These are phyloP conservation scores for Salisapilia sapeloensis DNA, from an alignment of 352 stramenopile species.

Conservation along the genomic window DNA sequence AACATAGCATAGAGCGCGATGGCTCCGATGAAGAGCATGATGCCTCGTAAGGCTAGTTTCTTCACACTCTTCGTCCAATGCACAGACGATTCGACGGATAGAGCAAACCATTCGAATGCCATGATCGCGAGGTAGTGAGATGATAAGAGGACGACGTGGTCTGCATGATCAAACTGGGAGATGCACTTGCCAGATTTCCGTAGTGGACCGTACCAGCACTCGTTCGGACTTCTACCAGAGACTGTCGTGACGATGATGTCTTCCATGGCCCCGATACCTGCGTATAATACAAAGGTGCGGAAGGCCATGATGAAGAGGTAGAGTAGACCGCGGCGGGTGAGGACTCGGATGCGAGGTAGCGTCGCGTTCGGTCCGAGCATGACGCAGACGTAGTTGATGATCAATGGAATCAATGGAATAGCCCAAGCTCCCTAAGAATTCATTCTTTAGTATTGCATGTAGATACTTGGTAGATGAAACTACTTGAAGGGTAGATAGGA, in stretches of 20 bases:
- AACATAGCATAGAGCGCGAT: slow-evolving; percentile 37
- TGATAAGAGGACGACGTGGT: slow-evolving; percentile 62
- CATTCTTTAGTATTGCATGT: neutral
- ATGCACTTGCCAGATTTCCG: slow-evolving; percentile 32
- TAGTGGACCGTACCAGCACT: slow-evolving; percentile 43
- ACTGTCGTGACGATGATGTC: slow-evolving; percentile 17
- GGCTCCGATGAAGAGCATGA: slow-evolving; percentile 17
- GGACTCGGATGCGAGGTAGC: slow-evolving; percentile 27
- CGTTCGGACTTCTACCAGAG: slow-evolving; percentile 9
- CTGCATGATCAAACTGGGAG: slow-evolving; percentile 51
- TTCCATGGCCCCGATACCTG: slow-evolving; percentile 33
- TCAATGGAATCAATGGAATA: slow-evolving; percentile 28
- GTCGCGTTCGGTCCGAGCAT: slow-evolving; percentile 33
- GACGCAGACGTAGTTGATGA: slow-evolving; percentile 55
- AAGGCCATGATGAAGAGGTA: slow-evolving; percentile 46
- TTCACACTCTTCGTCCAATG: slow-evolving; percentile 15
- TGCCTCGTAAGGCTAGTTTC: slow-evolving; percentile 21
- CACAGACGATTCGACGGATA: slow-evolving; percentile 21
- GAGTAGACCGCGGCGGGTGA: slow-evolving; percentile 30
- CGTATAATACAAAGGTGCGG: slow-evolving; percentile 51
- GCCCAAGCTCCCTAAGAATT: slow-evolving; percentile 33
- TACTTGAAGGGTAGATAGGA: slow-evolving; percentile 25
- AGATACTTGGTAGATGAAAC: neutral
- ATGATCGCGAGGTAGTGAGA: slow-evolving; percentile 51
- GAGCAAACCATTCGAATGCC: slow-evolving; percentile 61